A percentile compares a stretch with the other conserved stretches of the same genome.
phyloP scores from a whole-genome alignment of 352 stramenopile species.

The Phytophthora sp. region DNA sequence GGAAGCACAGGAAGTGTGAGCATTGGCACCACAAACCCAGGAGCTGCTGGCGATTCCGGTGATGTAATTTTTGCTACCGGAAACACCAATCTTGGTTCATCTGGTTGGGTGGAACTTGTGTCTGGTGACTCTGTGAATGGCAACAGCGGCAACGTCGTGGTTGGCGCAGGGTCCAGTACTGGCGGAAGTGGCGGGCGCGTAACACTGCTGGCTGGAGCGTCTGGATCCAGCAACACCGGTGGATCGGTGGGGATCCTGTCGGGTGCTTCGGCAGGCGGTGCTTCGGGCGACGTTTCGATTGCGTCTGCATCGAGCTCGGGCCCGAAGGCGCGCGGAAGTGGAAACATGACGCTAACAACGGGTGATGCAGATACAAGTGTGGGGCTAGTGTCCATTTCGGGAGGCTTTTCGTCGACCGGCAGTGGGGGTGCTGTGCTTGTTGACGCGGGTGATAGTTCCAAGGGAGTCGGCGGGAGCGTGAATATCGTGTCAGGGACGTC shows the following conservation, averaged over 20 bases:
- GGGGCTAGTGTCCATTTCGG: conserved; percentile 21
- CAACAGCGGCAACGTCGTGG: conserved; percentile 14
- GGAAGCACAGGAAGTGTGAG: conserved; percentile 22
- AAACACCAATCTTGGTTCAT: conserved; percentile 12
- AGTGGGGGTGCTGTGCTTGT: conserved; percentile 24
- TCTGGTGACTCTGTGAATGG: conserved; percentile 11
- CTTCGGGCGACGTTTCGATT: conserved; percentile 19
- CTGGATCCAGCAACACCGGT: conserved; percentile 8
- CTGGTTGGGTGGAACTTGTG: conserved; percentile 17
- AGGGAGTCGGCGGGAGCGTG: conserved; percentile 17
- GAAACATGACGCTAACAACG: conserved; percentile 24
- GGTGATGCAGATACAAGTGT: conserved; percentile 26
- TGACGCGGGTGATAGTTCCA: conserved; percentile 14
- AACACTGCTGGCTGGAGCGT: conserved; percentile 12
- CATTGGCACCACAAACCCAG: conserved; percentile 12
- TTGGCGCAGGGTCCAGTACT: conserved; percentile 19
- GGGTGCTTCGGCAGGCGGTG: conserved; percentile 10
- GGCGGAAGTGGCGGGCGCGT: conserved; percentile 24
- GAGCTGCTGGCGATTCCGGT: conserved; percentile 9
- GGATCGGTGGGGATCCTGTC: conserved; percentile 21
- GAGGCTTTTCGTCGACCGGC: conserved; percentile 19
- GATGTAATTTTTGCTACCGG: conserved; percentile 21
- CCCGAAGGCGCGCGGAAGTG: conserved; percentile 18
- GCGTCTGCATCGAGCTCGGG: conserved; percentile 12
- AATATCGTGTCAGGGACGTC: conserved; percentile 29